Base-by-base conservation (phyloP, 2,329 filamentous ascomycete genomes). In the Bipolaris cookei region DNA sequence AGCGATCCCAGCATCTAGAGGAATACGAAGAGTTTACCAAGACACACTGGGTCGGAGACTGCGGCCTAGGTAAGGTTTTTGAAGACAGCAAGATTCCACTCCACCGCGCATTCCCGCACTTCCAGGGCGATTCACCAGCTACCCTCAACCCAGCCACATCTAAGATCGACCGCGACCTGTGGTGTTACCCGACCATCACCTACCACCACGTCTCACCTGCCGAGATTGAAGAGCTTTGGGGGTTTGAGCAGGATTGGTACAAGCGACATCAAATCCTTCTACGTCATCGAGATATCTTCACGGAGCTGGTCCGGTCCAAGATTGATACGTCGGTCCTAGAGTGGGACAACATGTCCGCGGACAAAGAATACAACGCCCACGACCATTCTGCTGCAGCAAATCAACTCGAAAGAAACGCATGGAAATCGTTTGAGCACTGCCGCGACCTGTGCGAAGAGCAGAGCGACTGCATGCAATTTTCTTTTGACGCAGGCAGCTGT, bases 101-200 rank as follows among this genome's bases (percentile, higher is more conserved):
- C 16, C 68, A 76, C 11, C 73, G 72, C 49, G 72, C 74, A 2
- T 81, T 76, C 60, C 80, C 80, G 0, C 77, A 80, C 59, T 72
- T 82, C 42, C 80, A 81, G 60, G 77, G 78, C 51, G 79, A 80
- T 58, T 77, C 76, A 5, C 77, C 77, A 5, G 73, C 75, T 25
- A 77, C 76, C 1, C 64, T 81, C 49, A 73, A 80, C 50, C 80
- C 74, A 0, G 67, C 72, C 3, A 60, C 61, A 14, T 59, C 42
- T 45, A 76, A 76, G 54, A 70, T 75, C 60, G 71, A 73, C 43
- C 65, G 73, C 20, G 68, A 69, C 44, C 68, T 79, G 1, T 81
- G 79, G 79, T 82, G 80, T 60, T 70, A 64, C 34, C 78, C 79
- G 6, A 75, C 74, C 6, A 67, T 81, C 3, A 78, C 76, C 5